Percentiles rank a stretch among this genome's conserved stretches.
phyloP scores from a whole-genome alignment of 257 asterid genomes.

The Paulownia fortunei region DNA sequence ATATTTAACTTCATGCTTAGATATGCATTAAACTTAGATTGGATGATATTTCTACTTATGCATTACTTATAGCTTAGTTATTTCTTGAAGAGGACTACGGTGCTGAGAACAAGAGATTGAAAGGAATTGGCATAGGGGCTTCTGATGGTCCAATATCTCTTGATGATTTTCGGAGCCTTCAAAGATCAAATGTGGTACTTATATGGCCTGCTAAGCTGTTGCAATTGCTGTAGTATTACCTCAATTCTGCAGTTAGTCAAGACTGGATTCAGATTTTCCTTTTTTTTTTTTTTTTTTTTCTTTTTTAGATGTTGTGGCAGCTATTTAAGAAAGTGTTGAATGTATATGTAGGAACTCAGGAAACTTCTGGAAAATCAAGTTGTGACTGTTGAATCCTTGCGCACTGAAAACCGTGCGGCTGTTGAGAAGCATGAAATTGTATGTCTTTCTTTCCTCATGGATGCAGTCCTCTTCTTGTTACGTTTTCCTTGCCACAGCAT shows the following conservation, averaged over 20 bases:
- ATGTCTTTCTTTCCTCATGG: constrained; percentile 43
- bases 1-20: neutral
- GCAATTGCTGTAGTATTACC: constrained; percentile 8
- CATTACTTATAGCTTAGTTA: constrained; percentile 34
- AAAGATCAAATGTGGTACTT: constrained; percentile 85
- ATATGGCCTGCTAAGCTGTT: constrained; percentile 11
- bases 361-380: constrained; percentile 86
- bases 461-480: constrained; percentile 16
- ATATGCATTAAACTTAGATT: neutral
- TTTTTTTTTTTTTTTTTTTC: neutral
- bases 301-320: neutral
- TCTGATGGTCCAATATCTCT: constrained; percentile 93
- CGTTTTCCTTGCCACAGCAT: neutral
- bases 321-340: constrained; percentile 21
- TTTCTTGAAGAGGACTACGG: constrained; percentile 64
- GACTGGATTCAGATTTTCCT: constrained; percentile 8
- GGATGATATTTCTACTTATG: constrained; percentile 13
- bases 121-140: constrained; percentile 97
- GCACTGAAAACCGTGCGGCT: constrained; percentile 64
- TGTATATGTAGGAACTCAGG: constrained; percentile 79
- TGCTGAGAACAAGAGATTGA: constrained; percentile 76
- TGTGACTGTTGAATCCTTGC: constrained; percentile 65
- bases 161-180: constrained; percentile 94
- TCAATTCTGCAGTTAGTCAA: constrained; percentile 17
- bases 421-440: constrained; percentile 75